A percentile compares a stretch with the other conserved stretches of the same genome.
These are phyloP conservation scores for Populus nigra DNA, from an alignment of 345 rosid genomes.

Conservation along the genomic window DNA sequence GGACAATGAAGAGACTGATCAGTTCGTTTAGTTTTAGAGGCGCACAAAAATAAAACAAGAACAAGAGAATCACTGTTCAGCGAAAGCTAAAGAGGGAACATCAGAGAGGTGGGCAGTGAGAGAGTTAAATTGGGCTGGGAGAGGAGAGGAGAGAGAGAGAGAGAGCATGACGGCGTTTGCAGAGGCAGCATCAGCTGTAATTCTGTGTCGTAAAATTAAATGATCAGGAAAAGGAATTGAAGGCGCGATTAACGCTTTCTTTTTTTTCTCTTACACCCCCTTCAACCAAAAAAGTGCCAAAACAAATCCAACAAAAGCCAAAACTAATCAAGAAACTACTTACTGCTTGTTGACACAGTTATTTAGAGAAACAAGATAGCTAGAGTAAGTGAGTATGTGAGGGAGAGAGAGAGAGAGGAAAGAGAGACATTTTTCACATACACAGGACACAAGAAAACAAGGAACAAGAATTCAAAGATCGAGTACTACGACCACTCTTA, in stretches of 20 bases:
- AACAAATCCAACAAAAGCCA: not conserved
- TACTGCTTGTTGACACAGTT: not conserved
- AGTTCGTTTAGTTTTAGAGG: conserved; percentile 9
- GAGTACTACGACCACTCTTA: not conserved
- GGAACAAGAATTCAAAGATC: not conserved
- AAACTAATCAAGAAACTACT: not conserved
- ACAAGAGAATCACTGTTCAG: conserved; percentile 27
- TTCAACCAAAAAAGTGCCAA: not conserved
- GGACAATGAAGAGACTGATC: conserved; percentile 15
- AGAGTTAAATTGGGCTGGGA: conserved; percentile 41
- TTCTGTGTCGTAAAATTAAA: conserved; percentile 27
- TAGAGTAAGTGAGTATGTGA: too few species aligned
- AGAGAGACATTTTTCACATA: not conserved
- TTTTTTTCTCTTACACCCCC: not conserved
- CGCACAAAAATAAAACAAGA: not conserved
- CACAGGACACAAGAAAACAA: not conserved
- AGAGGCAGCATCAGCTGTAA: conserved; percentile 42
- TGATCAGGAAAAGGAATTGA: conserved; percentile 16
- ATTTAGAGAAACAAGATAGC: too few species aligned
- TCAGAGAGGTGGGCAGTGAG: conserved; percentile 31
- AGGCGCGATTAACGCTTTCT: not conserved
- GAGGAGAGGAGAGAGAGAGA: conserved; percentile 35
- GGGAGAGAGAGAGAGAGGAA: too few species aligned
- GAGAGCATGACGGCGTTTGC: conserved; percentile 72
- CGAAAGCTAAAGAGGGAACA: conserved; percentile 5